phyloP scores from a whole-genome alignment of 805 yeast genomes.

The Candida sphagnicola region DNA sequence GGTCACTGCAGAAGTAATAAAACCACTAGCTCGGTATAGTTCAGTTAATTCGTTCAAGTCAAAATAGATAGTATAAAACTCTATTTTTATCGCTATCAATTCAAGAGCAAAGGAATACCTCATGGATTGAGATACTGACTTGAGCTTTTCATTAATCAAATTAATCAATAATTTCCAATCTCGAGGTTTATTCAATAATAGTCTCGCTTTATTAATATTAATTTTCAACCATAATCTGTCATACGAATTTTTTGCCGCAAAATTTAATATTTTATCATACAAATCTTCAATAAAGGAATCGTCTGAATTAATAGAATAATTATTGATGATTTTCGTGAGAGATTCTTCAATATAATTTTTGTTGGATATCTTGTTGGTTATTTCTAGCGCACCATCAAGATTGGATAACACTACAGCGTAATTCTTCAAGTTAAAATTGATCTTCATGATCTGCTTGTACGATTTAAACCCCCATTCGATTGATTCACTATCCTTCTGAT shows the following conservation, averaged over 20 bases:
- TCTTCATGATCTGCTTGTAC: slow-evolving; percentile 38
- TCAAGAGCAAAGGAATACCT: slow-evolving; percentile 53
- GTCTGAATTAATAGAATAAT: slow-evolving; percentile 26
- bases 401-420: slow-evolving; percentile 19
- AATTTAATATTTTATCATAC: slow-evolving; percentile 27
- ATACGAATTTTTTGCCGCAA: slow-evolving; percentile 14
- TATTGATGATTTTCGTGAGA: slow-evolving; percentile 29
- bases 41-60: slow-evolving; percentile 38
- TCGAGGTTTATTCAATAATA: slow-evolving; percentile 22
- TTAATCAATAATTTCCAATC: slow-evolving; percentile 30
- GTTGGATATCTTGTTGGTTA: slow-evolving; percentile 18
- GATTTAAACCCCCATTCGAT: slow-evolving; percentile 36
- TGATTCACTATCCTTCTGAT: slow-evolving; percentile 11
- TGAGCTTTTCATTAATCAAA: slow-evolving; percentile 34
- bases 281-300: slow-evolving; percentile 24
- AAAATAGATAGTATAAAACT: slow-evolving; percentile 35
- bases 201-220: slow-evolving; percentile 41
- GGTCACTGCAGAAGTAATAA: slow-evolving; percentile 59
- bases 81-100: slow-evolving; percentile 63
- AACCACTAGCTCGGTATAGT: slow-evolving; percentile 41
- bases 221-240: slow-evolving; percentile 48
- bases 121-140: slow-evolving; percentile 39
- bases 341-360: slow-evolving; percentile 39
- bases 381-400: slow-evolving; percentile 17
- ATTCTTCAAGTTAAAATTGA: slow-evolving; percentile 20